A percentile compares a stretch with the other conserved stretches of the same genome.
phyloP scores from a whole-genome alignment of 306 rosid species.

The Quercus bicolor region DNA sequence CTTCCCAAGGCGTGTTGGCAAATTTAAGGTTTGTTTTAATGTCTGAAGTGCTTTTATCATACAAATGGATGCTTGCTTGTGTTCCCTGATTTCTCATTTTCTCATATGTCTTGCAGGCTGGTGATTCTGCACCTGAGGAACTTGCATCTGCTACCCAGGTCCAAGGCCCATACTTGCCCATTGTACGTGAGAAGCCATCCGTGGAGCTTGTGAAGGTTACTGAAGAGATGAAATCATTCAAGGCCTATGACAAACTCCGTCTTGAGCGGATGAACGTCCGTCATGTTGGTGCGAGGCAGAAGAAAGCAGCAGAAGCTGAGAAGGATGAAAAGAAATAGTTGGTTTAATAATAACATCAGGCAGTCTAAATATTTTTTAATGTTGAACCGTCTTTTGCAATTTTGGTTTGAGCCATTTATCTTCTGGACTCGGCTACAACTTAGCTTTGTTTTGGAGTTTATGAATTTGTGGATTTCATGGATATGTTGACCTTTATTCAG shows the following conservation, averaged over 20 bases:
- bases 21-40: conserved; percentile 36
- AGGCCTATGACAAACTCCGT: conserved; percentile 56
- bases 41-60: neutral
- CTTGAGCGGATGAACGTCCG: conserved; percentile 40
- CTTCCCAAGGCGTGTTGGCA: conserved; percentile 56
- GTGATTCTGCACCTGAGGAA: conserved; percentile 59
- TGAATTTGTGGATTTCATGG: neutral
- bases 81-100: neutral
- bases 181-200: conserved; percentile 40
- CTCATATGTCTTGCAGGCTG: conserved; percentile 34
- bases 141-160: conserved; percentile 58
- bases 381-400: neutral
- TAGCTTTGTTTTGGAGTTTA: neutral
- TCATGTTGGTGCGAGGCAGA: conserved; percentile 43
- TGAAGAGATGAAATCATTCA: conserved; percentile 44
- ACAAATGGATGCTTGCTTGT: neutral
- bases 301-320: conserved; percentile 66
- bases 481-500: neutral
- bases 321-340: conserved; percentile 56
- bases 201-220: conserved; percentile 55
- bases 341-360: neutral
- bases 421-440: neutral
- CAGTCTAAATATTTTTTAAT: neutral
- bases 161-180: conserved; percentile 44
- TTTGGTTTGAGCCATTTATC: neutral